Evolutionary conservation across 305 asterid species (phyloP), one percentile per base, ranked within the genome.

Genomic region (Solanum hybrid): DNA sequence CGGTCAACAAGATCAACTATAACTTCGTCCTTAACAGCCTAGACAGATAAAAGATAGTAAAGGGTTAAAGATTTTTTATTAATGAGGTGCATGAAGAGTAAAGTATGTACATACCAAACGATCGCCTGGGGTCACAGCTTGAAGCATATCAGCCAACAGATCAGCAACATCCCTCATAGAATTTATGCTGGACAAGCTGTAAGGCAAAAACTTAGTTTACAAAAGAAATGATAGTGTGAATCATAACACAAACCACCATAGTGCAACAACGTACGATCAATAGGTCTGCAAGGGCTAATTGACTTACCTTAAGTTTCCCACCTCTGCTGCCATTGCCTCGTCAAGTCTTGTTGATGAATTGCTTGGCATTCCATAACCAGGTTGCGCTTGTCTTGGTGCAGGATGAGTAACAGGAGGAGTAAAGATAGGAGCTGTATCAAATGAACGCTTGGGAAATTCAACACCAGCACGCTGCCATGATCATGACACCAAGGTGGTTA

Each of bases 331-430:
- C 99, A 98, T 97, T 69, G 97, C 99, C 92, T 97, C 96, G 79
- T 96, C 98, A 38, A 98, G 99, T 92, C 98, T 93, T 6, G 95
- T 93, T 37, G 99, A 92, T 88, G 99, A 97, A 91, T 95, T 96
- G 92, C 94, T 94, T 29, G 99, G 97, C 98, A 98, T 98, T 90
- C 99, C 99, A 91, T 95, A 94, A 90, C 98, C 95, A 60, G 98
- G 97, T 91, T 93, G 99, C 86, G 97, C 95, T 66, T 88, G 92
- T 90, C 95, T 93, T 22, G 93, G 32, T 82, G 91, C 90, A 86
- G 95, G 94, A 90, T 92, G 96, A 79, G 97, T 92, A 81, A 91
- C 94, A 29, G 99, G 99, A 75, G 98, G 99, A 64, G 98, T 95
- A 90, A 95, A 91, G 90, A 98, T 95, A 22, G 96, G 98, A 91